Percentiles rank a stretch among this genome's conserved stretches.
Evolutionary conservation across 441 rosid species (phyloP).

Genomic region (Brassica balearica): DNA sequence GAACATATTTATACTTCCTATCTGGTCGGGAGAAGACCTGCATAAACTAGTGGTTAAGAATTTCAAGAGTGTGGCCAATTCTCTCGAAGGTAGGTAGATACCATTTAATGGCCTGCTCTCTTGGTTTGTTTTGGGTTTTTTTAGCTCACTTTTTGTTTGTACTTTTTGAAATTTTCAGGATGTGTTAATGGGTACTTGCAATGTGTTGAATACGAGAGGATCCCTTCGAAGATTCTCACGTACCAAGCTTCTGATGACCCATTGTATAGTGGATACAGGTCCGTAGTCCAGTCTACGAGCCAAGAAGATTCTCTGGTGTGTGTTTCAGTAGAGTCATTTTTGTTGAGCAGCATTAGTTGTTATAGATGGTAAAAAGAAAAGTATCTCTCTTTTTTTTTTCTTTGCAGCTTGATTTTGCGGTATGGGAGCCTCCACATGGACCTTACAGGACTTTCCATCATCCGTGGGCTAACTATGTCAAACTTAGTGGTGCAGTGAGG

Average conservation of each 20-base stretch:
- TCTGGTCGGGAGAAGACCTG: slow-evolving; percentile 93
- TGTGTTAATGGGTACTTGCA: slow-evolving; percentile 69
- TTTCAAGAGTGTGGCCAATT: slow-evolving; percentile 74
- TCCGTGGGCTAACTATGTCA: slow-evolving; percentile 68
- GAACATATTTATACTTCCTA: slow-evolving; percentile 71
- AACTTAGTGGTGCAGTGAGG: slow-evolving; percentile 71
- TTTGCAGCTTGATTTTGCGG: slow-evolving; percentile 69
- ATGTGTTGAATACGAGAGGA: slow-evolving; percentile 59
- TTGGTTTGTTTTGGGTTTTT: not conserved
- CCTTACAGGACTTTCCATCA: slow-evolving; percentile 57
- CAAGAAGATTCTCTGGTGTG: slow-evolving; percentile 67
- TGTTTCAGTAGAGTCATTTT: slow-evolving; percentile 11
- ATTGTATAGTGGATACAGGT: slow-evolving; percentile 64
- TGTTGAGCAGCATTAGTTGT: not conserved
- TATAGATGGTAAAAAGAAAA: not conserved
- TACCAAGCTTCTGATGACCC: slow-evolving; percentile 76
- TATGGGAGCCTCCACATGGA: slow-evolving; percentile 89
- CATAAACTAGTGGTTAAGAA: slow-evolving; percentile 85
- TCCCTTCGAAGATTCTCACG: slow-evolving; percentile 65
- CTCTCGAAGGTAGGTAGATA: slow-evolving; percentile 68
- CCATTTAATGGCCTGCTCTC: not conserved
- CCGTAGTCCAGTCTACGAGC: slow-evolving; percentile 66
- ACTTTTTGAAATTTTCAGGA: slow-evolving; percentile 36
- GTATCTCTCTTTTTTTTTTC: not conserved
- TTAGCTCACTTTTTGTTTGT: slow-evolving; percentile 14